phyloP scores from a whole-genome alignment of 2,329 filamentous ascomycete genomes.

The Apiospora hydei region DNA sequence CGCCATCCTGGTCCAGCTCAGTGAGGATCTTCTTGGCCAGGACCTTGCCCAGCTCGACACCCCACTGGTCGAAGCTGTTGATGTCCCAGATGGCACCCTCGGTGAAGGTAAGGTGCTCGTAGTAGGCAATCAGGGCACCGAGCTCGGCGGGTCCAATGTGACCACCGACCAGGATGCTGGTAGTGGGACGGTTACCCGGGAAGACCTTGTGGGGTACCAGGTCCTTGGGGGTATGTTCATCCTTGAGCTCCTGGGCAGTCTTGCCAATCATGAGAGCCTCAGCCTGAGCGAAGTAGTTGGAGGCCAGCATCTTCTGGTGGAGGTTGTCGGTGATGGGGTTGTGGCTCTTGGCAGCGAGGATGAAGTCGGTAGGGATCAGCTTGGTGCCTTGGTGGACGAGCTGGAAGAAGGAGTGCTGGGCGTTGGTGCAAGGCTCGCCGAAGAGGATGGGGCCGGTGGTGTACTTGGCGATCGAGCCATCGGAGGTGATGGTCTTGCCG shows the following conservation, averaged over 20 bases:
- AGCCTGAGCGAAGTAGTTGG: conserved; percentile 89
- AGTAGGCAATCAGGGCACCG: conserved; percentile 96
- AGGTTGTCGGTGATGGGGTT: conserved; percentile 92
- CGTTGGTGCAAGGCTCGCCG: conserved; percentile 97
- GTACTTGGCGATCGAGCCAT: conserved; percentile 91
- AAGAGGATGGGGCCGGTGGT: conserved; percentile 96
- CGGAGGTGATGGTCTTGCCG: conserved; percentile 94
- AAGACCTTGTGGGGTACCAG: conserved; percentile 99
- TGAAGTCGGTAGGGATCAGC: conserved; percentile 98
- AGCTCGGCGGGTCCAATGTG: conserved; percentile 94
- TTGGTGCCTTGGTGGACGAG: conserved; percentile 98
- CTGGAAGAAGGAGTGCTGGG: conserved; percentile 99
- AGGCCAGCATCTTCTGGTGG: conserved; percentile 95
- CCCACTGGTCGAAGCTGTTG: conserved; percentile 99
- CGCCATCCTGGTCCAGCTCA: conserved; percentile 83
- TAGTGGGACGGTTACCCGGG: conserved; percentile 95
- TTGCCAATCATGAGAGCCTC: conserved; percentile 93
- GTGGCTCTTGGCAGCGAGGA: conserved; percentile 94
- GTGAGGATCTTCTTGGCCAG: conserved; percentile 89
- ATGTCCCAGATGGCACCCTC: conserved; percentile 99
- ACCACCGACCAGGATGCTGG: conserved; percentile 86
- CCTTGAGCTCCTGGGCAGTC: conserved; percentile 79
- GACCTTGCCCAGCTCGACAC: conserved; percentile 96
- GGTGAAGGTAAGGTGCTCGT: conserved; percentile 97
- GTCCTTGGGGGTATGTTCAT: conserved; percentile 74